Evolutionary conservation across 306 rosid genomes (phyloP), one percentile per base, ranked within the genome.

Genomic region (Trifolium pratense): DNA sequence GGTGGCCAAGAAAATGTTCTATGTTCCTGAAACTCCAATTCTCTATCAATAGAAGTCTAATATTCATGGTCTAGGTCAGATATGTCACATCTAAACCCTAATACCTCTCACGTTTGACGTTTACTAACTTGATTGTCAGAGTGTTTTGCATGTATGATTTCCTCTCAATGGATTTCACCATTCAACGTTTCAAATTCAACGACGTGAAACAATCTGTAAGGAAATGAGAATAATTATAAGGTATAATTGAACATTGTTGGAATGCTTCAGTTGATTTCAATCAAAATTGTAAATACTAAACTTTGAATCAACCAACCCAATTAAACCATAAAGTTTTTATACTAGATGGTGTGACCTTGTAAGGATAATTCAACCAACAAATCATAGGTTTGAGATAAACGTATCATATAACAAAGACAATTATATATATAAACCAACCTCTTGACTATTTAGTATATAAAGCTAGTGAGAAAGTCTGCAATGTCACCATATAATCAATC

Each of bases 371-470:
- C 40, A 34, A 63, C 62, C 20, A 63, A 66, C 74, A 16, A 78
- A 78, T 62, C 52, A 36, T 40, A 11, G 34, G 6, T 21, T 56
- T 56, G 16, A 32, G 66, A 60, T 55, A 37, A 48, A 9, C 5
- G 37, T 29, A 32, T 13, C 7, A 37, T 16, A 58, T 26, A 14
- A 58, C 18, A 58, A 58, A 58, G 10, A 8, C 5, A 26, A 25
- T 58, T 29, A n/a, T n/a, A n/a, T 21, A 29, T 59, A 26, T 29
- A 7, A 6, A 59, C 42, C 73, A 61, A 82, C 78, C 70, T 42
- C 40, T 81, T 77, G 82, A 82, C 82, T 21, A 66, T 17, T 71
- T 9, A 14, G 71, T 52, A 52, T 52, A 52, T 59, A 20, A 23
- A 57, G 68, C 52, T 37, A 80, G 66, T 53, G 52, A 40, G 26